Evolutionary conservation across 345 rosid genomes (phyloP), one percentile per base, ranked within the genome.

Genomic region (Corchorus capsularis): DNA sequence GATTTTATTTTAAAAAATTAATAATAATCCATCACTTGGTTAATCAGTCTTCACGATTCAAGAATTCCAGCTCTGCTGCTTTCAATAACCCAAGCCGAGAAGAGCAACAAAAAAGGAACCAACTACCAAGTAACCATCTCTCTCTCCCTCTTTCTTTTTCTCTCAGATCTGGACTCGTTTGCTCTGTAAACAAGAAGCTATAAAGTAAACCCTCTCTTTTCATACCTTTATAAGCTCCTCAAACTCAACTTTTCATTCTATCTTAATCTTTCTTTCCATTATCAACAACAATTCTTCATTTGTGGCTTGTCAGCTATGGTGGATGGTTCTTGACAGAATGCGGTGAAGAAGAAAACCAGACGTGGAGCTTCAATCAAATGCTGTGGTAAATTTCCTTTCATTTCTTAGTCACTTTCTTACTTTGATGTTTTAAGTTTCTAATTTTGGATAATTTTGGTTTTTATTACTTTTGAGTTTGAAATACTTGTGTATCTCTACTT

Each of bases 131-230:
- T 17, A 69, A 55, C 63, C 22, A 71, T 55, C 64, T 34, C n/a
- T 52, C n/a, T 0, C 4, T 34, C 9, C n/a, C 53, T 32, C 8
- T 15, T 41, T 62, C 47, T 41, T 41, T 69, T 63, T 39, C 80
- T 52, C 54, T 65, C 83, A 83, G 86, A 85, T 85, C 86, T 85
- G 83, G 70, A 75, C 62, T 75, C 54, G 39, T 57, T 27, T 63
- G 59, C 75, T 68, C 69, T 74, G 34, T 41, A 13, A 20, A 59
- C 19, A 15, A 60, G 3, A 52, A 19, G 17, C 27, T 15, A 9
- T 6, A 66, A 27, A 27, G 27, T 27, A 27, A 45, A 46, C 17
- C 37, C 37, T 47, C 19, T 67, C 12, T 67, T 46, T 47, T 47
- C 71, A 8, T 39, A 41, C 49, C 22, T 27, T 1, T 63, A 39